Base-by-base conservation (phyloP, 345 rosid genomes). In the Pistacia atlantica region DNA sequence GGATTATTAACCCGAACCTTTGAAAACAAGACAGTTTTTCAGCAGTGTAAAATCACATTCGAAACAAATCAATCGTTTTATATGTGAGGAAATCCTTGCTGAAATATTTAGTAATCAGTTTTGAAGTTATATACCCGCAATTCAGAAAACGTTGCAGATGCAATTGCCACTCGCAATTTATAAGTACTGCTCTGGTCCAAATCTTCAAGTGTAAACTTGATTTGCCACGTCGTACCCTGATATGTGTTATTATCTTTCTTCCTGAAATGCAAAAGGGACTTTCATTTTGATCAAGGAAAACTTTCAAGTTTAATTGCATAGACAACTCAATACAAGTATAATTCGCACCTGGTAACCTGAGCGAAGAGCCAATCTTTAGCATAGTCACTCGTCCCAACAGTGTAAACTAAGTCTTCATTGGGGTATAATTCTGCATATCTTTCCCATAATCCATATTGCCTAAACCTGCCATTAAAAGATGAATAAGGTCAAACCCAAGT, bases 371-470 rank as follows among this genome's bases (percentile, higher is more conserved):
- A 94, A 64, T 92, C 98, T 82, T 86, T 90, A 28, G 22, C 80
- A 48, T 88, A 92, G 80, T 94, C 89, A 51, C 97, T 90, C 18
- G 63, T 57, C 10, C 91, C 98, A 56, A 92, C 80, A 0, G 86
- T 91, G 80, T 92, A 94, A 2, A 90, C 86, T 73, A 92, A 72
- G 74, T 94, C 98, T 49, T 78, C 84, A 13, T 85, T 82, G 2
- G 97, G 95, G 61, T 91, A 94, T 42, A 91, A 7, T 38, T 94
- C 95, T 60, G 90, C 78, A 3, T 92, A 94, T 80, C 97, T 90
- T 59, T 94, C 98, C 97, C 97, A 94, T 14, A 94, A 54, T 61
- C 98, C 97, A 42, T 92, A 92, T 33, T 92, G 98, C 78, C 98
- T 82, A 59, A 92, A 94, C 85, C 96, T 92, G 84, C 22, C 16